These are phyloP conservation scores for Stenocarpella maydis DNA, from an alignment of 2,329 filamentous ascomycete genomes.

Conservation along the genomic window DNA sequence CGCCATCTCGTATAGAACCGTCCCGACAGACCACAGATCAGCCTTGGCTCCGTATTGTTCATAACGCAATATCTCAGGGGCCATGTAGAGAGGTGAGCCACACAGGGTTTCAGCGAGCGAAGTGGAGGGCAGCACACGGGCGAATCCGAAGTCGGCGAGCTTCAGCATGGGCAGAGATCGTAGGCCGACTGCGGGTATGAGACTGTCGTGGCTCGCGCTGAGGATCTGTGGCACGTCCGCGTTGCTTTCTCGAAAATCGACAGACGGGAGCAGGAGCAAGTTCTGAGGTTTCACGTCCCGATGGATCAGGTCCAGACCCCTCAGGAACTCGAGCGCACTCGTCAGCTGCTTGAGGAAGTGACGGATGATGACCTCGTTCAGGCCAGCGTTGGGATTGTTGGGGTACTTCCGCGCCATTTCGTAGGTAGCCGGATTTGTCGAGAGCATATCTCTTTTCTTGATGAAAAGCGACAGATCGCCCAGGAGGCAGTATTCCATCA, in stretches of 20 bases:
- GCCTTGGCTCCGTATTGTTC: constrained; percentile 98
- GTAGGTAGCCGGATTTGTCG: constrained; percentile 79
- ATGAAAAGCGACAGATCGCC: constrained; percentile 96
- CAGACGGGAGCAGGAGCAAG: constrained; percentile 84
- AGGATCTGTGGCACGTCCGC: constrained; percentile 75
- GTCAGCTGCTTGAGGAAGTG: constrained; percentile 96
- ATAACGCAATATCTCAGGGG: constrained; percentile 94
- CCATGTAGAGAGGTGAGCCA: constrained; percentile 98
- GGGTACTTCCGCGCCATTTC: constrained; percentile 96
- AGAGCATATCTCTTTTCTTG: constrained; percentile 86
- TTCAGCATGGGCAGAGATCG: constrained; percentile 93
- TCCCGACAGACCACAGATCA: constrained; percentile 97
- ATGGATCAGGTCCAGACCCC: constrained; percentile 87
- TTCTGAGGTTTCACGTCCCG: constrained; percentile 98
- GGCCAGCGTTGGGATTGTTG: constrained; percentile 79
- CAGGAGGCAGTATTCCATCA: constrained; percentile 98
- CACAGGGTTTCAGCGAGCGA: constrained; percentile 95
- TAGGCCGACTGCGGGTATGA: constrained; percentile 82
- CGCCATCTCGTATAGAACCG: constrained; percentile 95
- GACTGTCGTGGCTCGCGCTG: constrained; percentile 78
- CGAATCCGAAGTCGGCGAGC: constrained; percentile 98
- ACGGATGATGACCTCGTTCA: constrained; percentile 94
- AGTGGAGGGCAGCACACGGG: constrained; percentile 86
- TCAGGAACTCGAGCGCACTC: constrained; percentile 89
- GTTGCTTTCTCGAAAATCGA: constrained; percentile 70